Conservation (phyloP, 163 green algal species). For the Volvox carteri region DNA sequence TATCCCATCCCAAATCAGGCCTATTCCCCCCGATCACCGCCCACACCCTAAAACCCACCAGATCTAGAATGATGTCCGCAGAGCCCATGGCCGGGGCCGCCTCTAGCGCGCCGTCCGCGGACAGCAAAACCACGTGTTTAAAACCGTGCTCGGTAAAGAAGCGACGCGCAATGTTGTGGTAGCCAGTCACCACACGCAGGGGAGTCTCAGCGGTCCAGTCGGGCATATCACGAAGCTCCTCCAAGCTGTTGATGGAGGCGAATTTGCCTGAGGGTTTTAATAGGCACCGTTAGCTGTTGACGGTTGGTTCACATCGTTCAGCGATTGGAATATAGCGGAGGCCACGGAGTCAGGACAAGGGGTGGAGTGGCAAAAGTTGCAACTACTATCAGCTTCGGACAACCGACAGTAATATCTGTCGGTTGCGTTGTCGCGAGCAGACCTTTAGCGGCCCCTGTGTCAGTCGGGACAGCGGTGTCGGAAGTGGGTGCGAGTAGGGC, state of each 20-base stretch:
- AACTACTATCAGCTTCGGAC: too few relatives aligned
- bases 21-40: neutral
- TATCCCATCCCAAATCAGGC: neutral
- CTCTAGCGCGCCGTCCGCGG: constrained; percentile 91
- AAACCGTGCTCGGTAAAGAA: constrained; percentile 95
- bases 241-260: constrained; percentile 80
- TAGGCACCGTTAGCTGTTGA: neutral
- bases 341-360: too few relatives aligned
- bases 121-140: constrained; percentile 91
- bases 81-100: constrained; percentile 97
- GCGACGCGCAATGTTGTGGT: constrained; percentile 81
- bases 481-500: too few relatives aligned
- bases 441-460: too few relatives aligned
- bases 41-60: constrained; percentile 78
- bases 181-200: constrained; percentile 77
- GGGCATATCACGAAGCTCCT: constrained; percentile 72
- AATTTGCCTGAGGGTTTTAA: constrained; percentile 70
- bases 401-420: too few relatives aligned
- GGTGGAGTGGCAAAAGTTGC: too few relatives aligned
- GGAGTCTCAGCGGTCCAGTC: constrained; percentile 72
- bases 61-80: constrained; percentile 98
- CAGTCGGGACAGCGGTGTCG: too few relatives aligned
- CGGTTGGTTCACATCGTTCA: too few relatives aligned
- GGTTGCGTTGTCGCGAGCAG: too few relatives aligned
- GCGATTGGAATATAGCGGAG: too few relatives aligned